Evolutionary conservation across 1,139 yeast genomes (phyloP).

Genomic region (Casaregolazyma lundiana): DNA sequence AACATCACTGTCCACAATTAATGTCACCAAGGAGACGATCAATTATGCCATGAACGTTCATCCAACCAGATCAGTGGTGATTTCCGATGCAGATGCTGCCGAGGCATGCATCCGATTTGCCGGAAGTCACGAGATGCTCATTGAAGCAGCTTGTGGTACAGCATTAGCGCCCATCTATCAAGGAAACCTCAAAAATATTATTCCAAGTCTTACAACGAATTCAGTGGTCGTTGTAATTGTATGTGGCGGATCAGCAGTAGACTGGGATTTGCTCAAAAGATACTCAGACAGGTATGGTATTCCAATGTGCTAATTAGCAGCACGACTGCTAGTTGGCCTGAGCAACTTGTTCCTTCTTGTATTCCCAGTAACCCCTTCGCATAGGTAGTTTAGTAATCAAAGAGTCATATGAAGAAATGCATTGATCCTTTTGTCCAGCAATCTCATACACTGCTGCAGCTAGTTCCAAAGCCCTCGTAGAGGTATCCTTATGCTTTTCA

Average conservation of each 20-base stretch:
- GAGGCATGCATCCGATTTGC: conserved; percentile 50
- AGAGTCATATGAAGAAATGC: conserved; percentile 44
- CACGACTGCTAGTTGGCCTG: conserved; percentile 6
- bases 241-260: conserved; percentile 34
- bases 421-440: conserved; percentile 32
- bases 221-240: conserved; percentile 31
- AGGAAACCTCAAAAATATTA: conserved; percentile 21
- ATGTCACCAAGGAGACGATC: conserved; percentile 48
- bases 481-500: conserved; percentile 41
- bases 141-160: conserved; percentile 78
- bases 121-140: conserved; percentile 46
- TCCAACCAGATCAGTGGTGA: conserved; percentile 44
- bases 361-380: conserved; percentile 62
- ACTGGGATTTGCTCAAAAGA: conserved; percentile 27
- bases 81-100: conserved; percentile 55
- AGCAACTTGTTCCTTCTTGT: conserved; percentile 13
- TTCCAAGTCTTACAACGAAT: conserved; percentile 26
- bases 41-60: conserved; percentile 37
- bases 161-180: conserved; percentile 52
- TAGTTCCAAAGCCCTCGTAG: conserved; percentile 64
- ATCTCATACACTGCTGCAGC: conserved; percentile 48
- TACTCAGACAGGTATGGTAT: conserved; percentile 25
- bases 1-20: conserved; percentile 58
- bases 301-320: conserved; percentile 9
- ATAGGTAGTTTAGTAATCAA: conserved; percentile 63